These are phyloP conservation scores for Cyclocybe cylindracea DNA, from an alignment of 768 basidiomycete species.

Conservation along the genomic window DNA sequence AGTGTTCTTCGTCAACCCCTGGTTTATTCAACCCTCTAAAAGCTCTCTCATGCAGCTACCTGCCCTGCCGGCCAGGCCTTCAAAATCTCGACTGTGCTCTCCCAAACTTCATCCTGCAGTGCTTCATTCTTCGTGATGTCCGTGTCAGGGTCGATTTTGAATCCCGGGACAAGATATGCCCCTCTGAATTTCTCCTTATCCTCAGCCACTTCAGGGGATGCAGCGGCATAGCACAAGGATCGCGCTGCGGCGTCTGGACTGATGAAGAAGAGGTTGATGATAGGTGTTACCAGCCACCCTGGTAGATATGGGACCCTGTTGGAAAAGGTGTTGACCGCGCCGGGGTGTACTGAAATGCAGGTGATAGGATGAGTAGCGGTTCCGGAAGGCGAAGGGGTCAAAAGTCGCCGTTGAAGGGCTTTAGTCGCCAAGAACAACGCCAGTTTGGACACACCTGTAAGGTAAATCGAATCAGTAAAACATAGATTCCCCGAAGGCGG, in stretches of 20 bases:
- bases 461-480: too few species aligned
- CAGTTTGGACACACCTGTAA: constrained; percentile 46
- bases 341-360: constrained; percentile 39
- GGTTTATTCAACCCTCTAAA: too few species aligned
- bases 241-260: constrained; percentile 33
- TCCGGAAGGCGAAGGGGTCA: constrained; percentile 8
- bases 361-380: constrained; percentile 33
- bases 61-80: neutral
- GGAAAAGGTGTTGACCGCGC: constrained; percentile 34
- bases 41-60: too few species aligned
- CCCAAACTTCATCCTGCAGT: constrained; percentile 38
- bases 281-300: constrained; percentile 8
- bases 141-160: constrained; percentile 22
- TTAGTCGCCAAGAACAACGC: constrained; percentile 43
- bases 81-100: constrained; percentile 25
- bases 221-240: constrained; percentile 37
- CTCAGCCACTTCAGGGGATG: constrained; percentile 30
- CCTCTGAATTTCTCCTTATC: constrained; percentile 35
- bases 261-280: constrained; percentile 17
- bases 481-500: too few species aligned
- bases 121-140: constrained; percentile 28
- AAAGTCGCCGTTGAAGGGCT: constrained; percentile 39
- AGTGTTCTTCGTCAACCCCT: too few species aligned
- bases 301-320: constrained; percentile 6
- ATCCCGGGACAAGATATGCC: constrained; percentile 34